A percentile compares a stretch with the other conserved stretches of the same genome.
These are phyloP conservation scores for Paramecium biaurelia DNA, from an alignment of 73 alveolate species.

Conservation along the genomic window DNA sequence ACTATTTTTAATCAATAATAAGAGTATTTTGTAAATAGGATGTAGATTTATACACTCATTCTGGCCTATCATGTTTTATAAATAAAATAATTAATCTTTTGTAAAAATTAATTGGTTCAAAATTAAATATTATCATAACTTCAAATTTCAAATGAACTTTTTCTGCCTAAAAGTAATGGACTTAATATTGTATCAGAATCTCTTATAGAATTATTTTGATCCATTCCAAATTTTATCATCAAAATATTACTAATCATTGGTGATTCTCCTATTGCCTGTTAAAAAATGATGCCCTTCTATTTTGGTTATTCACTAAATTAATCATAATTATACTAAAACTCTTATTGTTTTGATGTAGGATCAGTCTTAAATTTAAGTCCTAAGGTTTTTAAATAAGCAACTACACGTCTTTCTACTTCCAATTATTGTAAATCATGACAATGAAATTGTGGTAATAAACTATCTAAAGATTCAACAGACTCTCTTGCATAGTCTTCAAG, in stretches of 20 bases:
- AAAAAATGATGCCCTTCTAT: not conserved
- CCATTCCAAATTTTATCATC: not conserved
- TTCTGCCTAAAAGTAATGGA: not conserved
- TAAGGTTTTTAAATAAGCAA: not conserved
- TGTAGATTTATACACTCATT: too few relatives aligned
- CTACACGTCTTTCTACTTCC: not conserved
- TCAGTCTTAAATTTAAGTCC: not conserved
- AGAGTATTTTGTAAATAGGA: not conserved
- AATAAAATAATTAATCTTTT: not conserved
- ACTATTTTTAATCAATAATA: too few relatives aligned
- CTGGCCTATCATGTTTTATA: not conserved
- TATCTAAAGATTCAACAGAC: conserved; percentile 27
- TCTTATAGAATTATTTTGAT: not conserved
- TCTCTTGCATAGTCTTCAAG: not conserved
- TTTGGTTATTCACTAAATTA: not conserved
- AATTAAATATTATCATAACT: not conserved
- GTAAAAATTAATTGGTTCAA: not conserved
- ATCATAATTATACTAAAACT: not conserved
- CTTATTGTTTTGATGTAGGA: not conserved
- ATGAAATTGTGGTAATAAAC: not conserved
- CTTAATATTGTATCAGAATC: not conserved
- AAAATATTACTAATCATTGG: not conserved
- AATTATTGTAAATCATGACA: not conserved
- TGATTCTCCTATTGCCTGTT: not conserved
- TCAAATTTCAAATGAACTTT: not conserved